A percentile compares a stretch with the other conserved stretches of the same genome.
Evolutionary conservation across 805 yeast species (phyloP).

Genomic region (Metschnikowia reukaufii): DNA sequence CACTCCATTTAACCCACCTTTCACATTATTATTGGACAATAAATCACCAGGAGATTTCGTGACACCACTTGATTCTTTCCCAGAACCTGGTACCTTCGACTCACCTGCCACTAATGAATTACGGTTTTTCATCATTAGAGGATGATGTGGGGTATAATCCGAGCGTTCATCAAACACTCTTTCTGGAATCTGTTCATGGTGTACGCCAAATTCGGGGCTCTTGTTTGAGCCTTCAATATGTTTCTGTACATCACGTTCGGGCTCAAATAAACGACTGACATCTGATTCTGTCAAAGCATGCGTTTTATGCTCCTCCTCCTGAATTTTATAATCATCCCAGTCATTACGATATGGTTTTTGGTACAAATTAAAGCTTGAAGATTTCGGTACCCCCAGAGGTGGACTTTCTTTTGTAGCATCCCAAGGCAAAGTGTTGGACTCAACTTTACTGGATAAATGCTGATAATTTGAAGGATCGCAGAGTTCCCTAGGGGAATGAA

Average conservation of each 20-base stretch:
- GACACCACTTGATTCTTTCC: too few relatives aligned
- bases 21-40: too few relatives aligned
- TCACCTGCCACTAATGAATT: neutral
- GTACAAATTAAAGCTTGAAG: conserved; percentile 15
- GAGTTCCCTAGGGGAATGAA: conserved; percentile 23
- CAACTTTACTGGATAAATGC: conserved; percentile 17
- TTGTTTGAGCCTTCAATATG: neutral
- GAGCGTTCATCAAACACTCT: conserved; percentile 29
- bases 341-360: conserved; percentile 22
- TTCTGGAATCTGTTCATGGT: conserved; percentile 25
- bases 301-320: neutral
- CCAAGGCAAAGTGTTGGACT: conserved; percentile 28
- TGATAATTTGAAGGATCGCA: conserved; percentile 34
- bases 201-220: conserved; percentile 13
- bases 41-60: too few relatives aligned
- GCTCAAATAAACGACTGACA: neutral
- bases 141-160: conserved; percentile 34
- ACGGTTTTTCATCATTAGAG: conserved; percentile 10
- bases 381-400: conserved; percentile 25
- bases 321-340: conserved; percentile 27
- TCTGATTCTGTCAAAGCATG: conserved; percentile 1
- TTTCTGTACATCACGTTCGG: neutral
- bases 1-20: neutral
- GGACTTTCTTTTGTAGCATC: conserved; percentile 46
- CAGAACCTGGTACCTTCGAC: neutral